Evolutionary conservation across 345 rosid genomes (phyloP).

Genomic region (Pugionium dolabratum): DNA sequence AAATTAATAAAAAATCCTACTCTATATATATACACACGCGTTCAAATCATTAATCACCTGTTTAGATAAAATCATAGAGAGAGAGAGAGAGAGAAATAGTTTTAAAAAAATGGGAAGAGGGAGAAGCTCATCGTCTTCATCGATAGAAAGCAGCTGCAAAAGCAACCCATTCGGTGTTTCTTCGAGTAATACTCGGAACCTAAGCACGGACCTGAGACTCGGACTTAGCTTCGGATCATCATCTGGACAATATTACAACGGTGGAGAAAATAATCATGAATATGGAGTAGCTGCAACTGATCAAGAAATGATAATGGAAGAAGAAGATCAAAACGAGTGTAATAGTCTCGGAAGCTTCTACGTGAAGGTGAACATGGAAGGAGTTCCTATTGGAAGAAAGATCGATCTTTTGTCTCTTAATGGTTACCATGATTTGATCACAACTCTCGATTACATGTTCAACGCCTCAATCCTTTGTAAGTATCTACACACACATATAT

Average conservation of each 20-base stretch:
- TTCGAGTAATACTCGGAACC: slow-evolving; percentile 40
- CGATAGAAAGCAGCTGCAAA: slow-evolving; percentile 58
- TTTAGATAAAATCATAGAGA: slow-evolving; percentile 20
- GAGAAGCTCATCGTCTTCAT: slow-evolving; percentile 62
- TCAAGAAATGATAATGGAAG: slow-evolving; percentile 43
- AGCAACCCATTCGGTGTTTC: slow-evolving; percentile 42
- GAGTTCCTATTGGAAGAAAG: slow-evolving; percentile 92
- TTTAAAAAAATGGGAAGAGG: slow-evolving; percentile 55
- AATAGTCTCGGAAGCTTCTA: slow-evolving; percentile 72
- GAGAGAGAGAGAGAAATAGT: slow-evolving; percentile 10
- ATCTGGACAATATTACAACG: slow-evolving; percentile 37
- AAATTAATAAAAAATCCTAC: not conserved
- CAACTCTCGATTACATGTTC: slow-evolving; percentile 86
- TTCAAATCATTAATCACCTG: slow-evolving; percentile 43
- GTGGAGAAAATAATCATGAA: slow-evolving; percentile 26
- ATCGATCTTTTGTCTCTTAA: slow-evolving; percentile 70
- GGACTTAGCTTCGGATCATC: slow-evolving; percentile 62
- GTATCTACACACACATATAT: slow-evolving; percentile 4
- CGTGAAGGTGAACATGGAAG: slow-evolving; percentile 98
- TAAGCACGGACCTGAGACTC: slow-evolving; percentile 78
- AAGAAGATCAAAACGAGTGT: slow-evolving; percentile 58
- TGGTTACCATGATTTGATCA: slow-evolving; percentile 71
- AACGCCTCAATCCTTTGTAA: slow-evolving; percentile 78
- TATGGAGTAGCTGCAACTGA: slow-evolving; percentile 25
- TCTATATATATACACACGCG: slow-evolving; percentile 42